Percentiles rank a stretch among this genome's conserved stretches.
Evolutionary conservation across 2,329 filamentous ascomycete genomes (phyloP).

Genomic region (Cladosporium phlei): DNA sequence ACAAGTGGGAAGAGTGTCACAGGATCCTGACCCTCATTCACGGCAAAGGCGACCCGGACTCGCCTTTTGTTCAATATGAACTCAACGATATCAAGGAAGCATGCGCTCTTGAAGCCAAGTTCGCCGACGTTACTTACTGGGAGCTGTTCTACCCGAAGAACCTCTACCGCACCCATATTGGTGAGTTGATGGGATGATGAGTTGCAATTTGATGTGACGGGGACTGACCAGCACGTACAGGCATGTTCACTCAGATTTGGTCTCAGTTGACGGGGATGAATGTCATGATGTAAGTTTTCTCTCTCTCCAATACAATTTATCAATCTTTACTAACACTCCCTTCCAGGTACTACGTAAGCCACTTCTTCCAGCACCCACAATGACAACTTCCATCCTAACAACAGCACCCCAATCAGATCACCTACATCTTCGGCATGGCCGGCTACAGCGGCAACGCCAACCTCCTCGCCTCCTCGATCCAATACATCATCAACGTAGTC

Average conservation of each 20-base stretch:
- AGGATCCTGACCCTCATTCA: conserved; percentile 41
- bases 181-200: too few species aligned
- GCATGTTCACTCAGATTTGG: conserved; percentile 69
- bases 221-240: conserved; percentile 56
- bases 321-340: too few species aligned
- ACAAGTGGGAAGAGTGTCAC: conserved; percentile 42
- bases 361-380: too few species aligned
- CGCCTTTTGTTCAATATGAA: conserved; percentile 58
- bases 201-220: too few species aligned
- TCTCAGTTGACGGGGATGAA: conserved; percentile 71
- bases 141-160: conserved; percentile 67
- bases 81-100: conserved; percentile 66
- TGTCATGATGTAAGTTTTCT: conserved; percentile 60
- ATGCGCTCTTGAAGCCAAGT: conserved; percentile 65
- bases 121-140: conserved; percentile 63
- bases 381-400: too few species aligned
- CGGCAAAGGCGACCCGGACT: conserved; percentile 32
- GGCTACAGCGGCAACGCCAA: conserved; percentile 52
- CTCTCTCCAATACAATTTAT: too few species aligned
- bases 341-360: conserved; percentile 4
- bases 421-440: conserved; percentile 68
- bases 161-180: conserved; percentile 62
- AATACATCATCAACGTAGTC: conserved; percentile 73
- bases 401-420: too few species aligned
- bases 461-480: conserved; percentile 63